Percentiles rank a stretch among this genome's conserved stretches.
phyloP scores from a whole-genome alignment of 768 basidiomycete genomes.

The Lentinula edodes region DNA sequence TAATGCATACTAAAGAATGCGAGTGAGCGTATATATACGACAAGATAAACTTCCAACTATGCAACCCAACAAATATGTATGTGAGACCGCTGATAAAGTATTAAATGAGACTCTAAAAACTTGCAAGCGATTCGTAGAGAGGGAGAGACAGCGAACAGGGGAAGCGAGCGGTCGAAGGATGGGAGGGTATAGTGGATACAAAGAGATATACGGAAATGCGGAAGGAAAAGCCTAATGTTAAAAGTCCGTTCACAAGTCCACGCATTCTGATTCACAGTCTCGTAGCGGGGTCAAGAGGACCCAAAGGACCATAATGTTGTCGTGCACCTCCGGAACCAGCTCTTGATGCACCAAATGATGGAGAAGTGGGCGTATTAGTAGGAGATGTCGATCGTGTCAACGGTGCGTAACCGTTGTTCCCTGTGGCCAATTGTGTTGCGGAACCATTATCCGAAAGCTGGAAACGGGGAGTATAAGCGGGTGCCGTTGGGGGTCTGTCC shows the following conservation, averaged over 20 bases:
- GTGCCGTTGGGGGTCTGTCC: slow-evolving; percentile 35
- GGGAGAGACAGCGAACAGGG: not conserved
- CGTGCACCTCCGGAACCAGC: slow-evolving; percentile 8
- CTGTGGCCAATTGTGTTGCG: slow-evolving; percentile 34
- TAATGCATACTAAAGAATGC: not conserved
- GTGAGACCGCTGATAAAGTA: not conserved
- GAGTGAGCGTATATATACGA: not conserved
- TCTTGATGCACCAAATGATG: slow-evolving; percentile 21
- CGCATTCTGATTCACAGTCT: slow-evolving; percentile 30
- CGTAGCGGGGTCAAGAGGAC: slow-evolving; percentile 57
- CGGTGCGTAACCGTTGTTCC: slow-evolving; percentile 52
- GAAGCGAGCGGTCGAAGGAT: slow-evolving; percentile 12
- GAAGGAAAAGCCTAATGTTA: slow-evolving; percentile 16
- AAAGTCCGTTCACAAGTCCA: slow-evolving; percentile 4
- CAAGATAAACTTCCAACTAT: not conserved
- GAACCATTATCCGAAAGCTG: slow-evolving; percentile 53
- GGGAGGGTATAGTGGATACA: slow-evolving; percentile 33
- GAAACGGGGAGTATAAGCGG: slow-evolving; percentile 47
- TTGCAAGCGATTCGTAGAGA: not conserved
- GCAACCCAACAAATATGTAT: not conserved
- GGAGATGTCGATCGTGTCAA: slow-evolving; percentile 43
- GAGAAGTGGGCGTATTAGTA: slow-evolving; percentile 32
- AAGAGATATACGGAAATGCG: slow-evolving; percentile 23
- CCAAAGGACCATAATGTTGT: slow-evolving; percentile 43
- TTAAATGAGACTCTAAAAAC: not conserved